Evolutionary conservation across 441 rosid species (phyloP), one percentile per base, ranked within the genome.

Genomic region (Raphanus hybrid): DNA sequence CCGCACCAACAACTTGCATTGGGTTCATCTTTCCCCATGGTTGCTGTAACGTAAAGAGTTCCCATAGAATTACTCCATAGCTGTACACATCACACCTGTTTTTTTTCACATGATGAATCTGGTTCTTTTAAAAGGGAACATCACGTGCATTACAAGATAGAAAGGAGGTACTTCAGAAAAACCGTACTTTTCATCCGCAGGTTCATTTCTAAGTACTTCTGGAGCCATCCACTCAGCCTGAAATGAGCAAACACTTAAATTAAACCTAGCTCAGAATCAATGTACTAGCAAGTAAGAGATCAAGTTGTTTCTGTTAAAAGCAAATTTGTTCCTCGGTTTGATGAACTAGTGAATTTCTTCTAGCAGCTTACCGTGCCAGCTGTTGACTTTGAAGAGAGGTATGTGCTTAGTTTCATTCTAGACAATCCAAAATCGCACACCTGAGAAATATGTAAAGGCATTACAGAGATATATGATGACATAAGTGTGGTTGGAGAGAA

Each of bases 211-310:
- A 64, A 93, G 92, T 82, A 93, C 94, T 87, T 93, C 98, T 23
- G 98, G 98, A 70, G 98, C 98, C 97, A 93, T 93, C 98, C 98
- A 93, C 82, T 93, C 97, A 48, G 98, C 97, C 98, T 91, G 88
- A 83, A 81, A 61, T 78, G 81, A 67, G 45, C 52, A 8, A 20
- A 71, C 29, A 78, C 20, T 70, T 72, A 11, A 23, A 80, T 61
- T 16, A 55, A 73, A 67, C 6, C 11, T 35, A 59, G 27, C 66
- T 57, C 45, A 37, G 67, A 26, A 6, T 20, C 70, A 9, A 15
- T 23, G 58, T 8, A 52, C 34, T 52, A 4, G 68, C 34, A 64
- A 76, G 5, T 14, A 45, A 64, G 35, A 58, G 11, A 55, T 50
- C 18, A 34, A 11, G 63, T 10, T 20, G 62, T 58, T 67, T 43